Base-by-base conservation (phyloP, 306 rosid genomes). In the Fragaria ananassa region DNA sequence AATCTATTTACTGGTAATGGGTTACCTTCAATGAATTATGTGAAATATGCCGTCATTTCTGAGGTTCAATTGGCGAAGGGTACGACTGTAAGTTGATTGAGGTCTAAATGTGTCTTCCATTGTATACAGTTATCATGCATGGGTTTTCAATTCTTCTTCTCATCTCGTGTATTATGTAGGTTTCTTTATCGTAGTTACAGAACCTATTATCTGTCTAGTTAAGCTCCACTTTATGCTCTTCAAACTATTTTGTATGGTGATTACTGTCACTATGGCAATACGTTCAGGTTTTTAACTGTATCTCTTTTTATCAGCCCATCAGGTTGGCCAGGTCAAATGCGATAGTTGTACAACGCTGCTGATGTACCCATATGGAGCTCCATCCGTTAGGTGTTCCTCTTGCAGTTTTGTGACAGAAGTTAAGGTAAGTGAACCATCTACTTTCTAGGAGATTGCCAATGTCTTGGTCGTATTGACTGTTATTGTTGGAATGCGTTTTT, bases 261-360 rank as follows among this genome's bases (percentile, higher is more conserved):
- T 13, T 31, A 37, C n/a, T 56, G 71, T 76, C 45, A 58, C n/a
- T 41, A 47, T 61, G 53, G 75, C 21, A 57, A 74, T 39, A 68
- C 47, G 23, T 74, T 76, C 50, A 47, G 47, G 56, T 51, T 34
- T 35, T 29, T 70, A 49, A 39, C 25, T 77, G 53, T 15, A 71
- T 45, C 72, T 82, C 82, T 74, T 27, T 19, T 76, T 78, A 73
- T 60, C 90, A 95, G 98, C 92, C 78, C 91, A 92, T 72, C 85
- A 89, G 90, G 89, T 90, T 70, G 97, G 97, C 57, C 88, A 85
- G 81, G 98, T 95, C 65, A 88, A 89, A 71, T 95, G 98, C 75
- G 91, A 89, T 41, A 72, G 84, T 70, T 95, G 98, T 87, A 85
- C 87, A 6, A 80, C 85, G 66, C 83, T 95, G 88, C 86, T 95